phyloP scores from a whole-genome alignment of 2,329 filamentous ascomycete species.

The Fonsecaea monophora region DNA sequence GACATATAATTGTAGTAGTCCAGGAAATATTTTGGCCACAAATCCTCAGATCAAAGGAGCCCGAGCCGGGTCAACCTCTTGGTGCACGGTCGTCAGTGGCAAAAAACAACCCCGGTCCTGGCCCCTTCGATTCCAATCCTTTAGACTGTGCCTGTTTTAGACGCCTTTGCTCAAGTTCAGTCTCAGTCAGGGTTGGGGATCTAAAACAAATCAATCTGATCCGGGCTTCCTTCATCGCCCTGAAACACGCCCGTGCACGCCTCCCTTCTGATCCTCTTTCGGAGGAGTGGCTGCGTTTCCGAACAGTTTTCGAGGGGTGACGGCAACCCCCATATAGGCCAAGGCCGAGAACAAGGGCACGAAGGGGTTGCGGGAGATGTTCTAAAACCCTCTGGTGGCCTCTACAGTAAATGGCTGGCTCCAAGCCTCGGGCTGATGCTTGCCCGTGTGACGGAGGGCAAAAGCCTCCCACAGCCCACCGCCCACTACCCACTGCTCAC shows the following conservation, averaged over 20 bases:
- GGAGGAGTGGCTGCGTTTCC: background rate
- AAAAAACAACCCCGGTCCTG: conserved; percentile 11
- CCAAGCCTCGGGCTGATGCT: conserved; percentile 18
- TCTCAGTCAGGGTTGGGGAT: background rate
- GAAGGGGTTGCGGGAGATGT: background rate
- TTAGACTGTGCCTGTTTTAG: background rate
- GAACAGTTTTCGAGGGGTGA: conserved; percentile 6
- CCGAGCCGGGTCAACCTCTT: conserved; percentile 2
- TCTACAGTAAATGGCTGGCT: conserved; percentile 10
- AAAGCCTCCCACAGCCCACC: conserved; percentile 7
- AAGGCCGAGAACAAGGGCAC: background rate
- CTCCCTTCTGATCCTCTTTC: background rate
- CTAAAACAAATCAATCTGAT: conserved; percentile 14
- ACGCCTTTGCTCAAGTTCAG: conserved; percentile 10
- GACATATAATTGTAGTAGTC: background rate
- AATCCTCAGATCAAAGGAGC: background rate
- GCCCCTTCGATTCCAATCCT: conserved; percentile 12
- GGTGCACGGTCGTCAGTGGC: conserved; percentile 15
- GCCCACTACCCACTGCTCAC: no score
- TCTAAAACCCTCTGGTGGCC: background rate
- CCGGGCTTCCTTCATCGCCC: background rate
- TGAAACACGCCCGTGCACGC: conserved; percentile 1
- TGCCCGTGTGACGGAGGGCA: conserved; percentile 18
- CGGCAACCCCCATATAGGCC: background rate
- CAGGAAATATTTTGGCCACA: no score